A percentile compares a stretch with the other conserved stretches of the same genome.
These are phyloP conservation scores for Tetragonia tetragonoides DNA, from an alignment of 148 eudicot species.

Conservation along the genomic window DNA sequence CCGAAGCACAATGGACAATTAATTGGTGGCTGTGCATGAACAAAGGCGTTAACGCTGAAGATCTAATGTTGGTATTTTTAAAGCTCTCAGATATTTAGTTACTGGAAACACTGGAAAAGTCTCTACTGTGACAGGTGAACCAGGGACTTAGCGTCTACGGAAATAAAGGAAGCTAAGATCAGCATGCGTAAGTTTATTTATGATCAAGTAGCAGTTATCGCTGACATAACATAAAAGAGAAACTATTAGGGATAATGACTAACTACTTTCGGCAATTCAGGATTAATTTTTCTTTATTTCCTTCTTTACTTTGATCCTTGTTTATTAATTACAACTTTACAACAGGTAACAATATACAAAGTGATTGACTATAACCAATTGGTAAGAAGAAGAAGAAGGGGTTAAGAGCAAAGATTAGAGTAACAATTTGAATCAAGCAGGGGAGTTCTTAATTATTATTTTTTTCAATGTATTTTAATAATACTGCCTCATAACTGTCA, in stretches of 20 bases:
- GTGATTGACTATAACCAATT: too few relatives aligned
- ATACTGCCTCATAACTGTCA: too few relatives aligned
- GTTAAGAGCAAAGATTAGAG: too few relatives aligned
- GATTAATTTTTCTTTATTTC: too few relatives aligned
- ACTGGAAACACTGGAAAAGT: background rate
- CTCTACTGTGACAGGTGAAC: slow-evolving; percentile 58
- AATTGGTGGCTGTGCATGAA: background rate
- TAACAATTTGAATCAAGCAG: too few relatives aligned
- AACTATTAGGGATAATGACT: background rate
- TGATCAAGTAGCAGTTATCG: background rate
- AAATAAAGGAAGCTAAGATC: slow-evolving; percentile 99
- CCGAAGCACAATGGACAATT: background rate
- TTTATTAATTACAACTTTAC: too few relatives aligned
- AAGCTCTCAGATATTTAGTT: background rate
- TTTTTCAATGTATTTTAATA: too few relatives aligned
- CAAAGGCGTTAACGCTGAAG: background rate
- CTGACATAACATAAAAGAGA: background rate
- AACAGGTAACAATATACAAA: too few relatives aligned
- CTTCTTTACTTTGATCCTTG: too few relatives aligned
- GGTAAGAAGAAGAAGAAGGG: too few relatives aligned
- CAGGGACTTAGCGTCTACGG: slow-evolving; percentile 95
- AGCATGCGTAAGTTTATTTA: slow-evolving; percentile 77
- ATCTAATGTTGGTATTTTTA: background rate
- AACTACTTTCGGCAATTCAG: too few relatives aligned
- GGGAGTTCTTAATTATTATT: too few relatives aligned